Conservation (phyloP, 768 basidiomycete genomes). For the Pleurotus eryngii region DNA sequence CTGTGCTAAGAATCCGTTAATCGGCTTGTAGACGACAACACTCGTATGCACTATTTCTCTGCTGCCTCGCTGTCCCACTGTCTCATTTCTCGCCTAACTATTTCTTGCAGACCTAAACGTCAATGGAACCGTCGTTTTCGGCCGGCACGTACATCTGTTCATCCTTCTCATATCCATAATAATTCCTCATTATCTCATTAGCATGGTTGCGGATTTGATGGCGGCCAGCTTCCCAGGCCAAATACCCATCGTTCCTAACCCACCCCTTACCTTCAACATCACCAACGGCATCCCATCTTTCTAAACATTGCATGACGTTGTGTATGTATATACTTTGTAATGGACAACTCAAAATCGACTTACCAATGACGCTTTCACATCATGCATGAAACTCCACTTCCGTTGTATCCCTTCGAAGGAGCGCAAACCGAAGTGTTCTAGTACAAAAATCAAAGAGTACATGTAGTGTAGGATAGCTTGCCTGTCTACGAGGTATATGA, state of each 20-base stretch:
- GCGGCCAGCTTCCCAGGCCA: conserved; percentile 28
- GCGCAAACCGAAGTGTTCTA: too few relatives aligned
- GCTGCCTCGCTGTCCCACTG: not conserved
- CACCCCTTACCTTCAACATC: conserved; percentile 32
- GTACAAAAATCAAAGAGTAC: too few relatives aligned
- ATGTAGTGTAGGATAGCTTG: too few relatives aligned
- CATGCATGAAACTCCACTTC: too few relatives aligned
- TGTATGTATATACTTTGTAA: too few relatives aligned
- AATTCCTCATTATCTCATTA: not conserved
- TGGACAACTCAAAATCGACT: too few relatives aligned
- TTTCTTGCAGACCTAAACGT: conserved; percentile 27
- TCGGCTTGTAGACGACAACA: conserved; percentile 25
- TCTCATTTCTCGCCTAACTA: not conserved
- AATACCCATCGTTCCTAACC: conserved; percentile 34
- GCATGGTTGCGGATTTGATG: conserved; percentile 35
- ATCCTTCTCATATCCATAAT: not conserved
- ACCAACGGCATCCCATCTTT: conserved; percentile 36
- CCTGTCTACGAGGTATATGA: not conserved
- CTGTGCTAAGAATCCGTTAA: not conserved
- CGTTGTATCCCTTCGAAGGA: too few relatives aligned
- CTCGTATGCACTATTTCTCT: conserved; percentile 21
- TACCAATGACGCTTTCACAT: too few relatives aligned
- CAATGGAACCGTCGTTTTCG: conserved; percentile 40
- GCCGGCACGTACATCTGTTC: conserved; percentile 22
- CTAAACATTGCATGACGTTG: conserved; percentile 8